These are phyloP conservation scores for Magnolia kwangsiensis DNA, from an alignment of 164 flowering plant genomes.

Conservation along the genomic window DNA sequence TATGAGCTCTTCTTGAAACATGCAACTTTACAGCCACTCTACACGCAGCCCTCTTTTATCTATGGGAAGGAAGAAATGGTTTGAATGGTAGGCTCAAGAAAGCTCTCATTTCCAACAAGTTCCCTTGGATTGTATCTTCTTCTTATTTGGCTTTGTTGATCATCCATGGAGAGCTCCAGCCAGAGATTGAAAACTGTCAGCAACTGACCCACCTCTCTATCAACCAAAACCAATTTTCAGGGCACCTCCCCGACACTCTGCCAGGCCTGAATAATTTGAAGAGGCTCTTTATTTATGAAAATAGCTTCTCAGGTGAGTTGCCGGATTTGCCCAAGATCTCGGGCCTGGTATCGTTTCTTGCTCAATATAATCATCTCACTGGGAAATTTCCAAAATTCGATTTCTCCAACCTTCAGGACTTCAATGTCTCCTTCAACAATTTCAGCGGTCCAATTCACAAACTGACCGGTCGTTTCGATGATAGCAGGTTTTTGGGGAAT, in stretches of 20 bases:
- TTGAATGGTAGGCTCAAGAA: no score
- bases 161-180: constrained; percentile 31
- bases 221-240: constrained; percentile 31
- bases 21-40: no score
- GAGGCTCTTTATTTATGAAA: constrained; percentile 36
- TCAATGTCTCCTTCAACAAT: constrained; percentile 51
- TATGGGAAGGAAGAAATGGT: no score
- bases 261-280: constrained; percentile 35
- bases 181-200: constrained; percentile 36
- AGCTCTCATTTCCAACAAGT: no score
- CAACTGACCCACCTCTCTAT: constrained; percentile 37
- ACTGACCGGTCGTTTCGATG: constrained; percentile 16
- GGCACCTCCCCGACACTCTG: constrained; percentile 36
- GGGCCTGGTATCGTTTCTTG: constrained; percentile 35
- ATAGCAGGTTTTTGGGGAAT: constrained; percentile 32
- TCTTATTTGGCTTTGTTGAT: no score
- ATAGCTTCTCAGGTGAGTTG: constrained; percentile 38
- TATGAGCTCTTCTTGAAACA: no score
- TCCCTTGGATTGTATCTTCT: no score
- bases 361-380: constrained; percentile 41
- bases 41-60: no score
- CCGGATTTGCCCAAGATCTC: constrained; percentile 46
- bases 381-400: constrained; percentile 45
- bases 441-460: constrained; percentile 45
- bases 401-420: constrained; percentile 33